Conservation (phyloP, 2,329 filamentous ascomycete species). For the Pseudogymnoascus sp. region DNA sequence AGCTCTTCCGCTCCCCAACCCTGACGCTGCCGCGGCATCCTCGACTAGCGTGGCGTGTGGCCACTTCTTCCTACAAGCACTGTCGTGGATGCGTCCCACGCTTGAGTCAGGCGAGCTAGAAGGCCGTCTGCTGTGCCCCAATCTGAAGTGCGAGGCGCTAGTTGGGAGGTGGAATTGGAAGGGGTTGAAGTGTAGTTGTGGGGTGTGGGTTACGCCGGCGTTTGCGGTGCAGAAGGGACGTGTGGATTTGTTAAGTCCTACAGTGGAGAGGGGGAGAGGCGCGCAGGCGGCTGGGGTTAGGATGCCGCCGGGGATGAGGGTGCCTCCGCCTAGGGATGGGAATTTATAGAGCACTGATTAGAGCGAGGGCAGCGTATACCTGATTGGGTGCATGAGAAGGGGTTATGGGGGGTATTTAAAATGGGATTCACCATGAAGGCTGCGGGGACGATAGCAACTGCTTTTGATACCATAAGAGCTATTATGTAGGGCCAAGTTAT, state of each 20-base stretch:
- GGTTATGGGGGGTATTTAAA: not conserved
- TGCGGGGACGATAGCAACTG: not conserved
- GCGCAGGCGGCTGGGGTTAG: constrained; percentile 37
- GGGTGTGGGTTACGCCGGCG: constrained; percentile 81
- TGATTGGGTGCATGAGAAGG: not conserved
- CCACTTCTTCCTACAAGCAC: constrained; percentile 83
- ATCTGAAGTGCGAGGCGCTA: constrained; percentile 65
- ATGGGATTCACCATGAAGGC: not conserved
- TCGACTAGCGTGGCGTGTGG: constrained; percentile 46
- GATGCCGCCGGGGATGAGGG: constrained; percentile 42
- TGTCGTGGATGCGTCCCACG: constrained; percentile 87
- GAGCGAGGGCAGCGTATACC: not conserved
- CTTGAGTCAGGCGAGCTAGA: constrained; percentile 75
- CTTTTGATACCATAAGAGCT: constrained; percentile 5
- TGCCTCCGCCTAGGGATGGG: not conserved
- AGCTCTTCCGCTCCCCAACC: constrained; percentile 16
- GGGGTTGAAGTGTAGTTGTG: constrained; percentile 85
- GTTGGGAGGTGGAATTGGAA: constrained; percentile 95
- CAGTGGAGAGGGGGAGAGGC: constrained; percentile 9
- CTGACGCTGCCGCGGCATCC: constrained; percentile 19
- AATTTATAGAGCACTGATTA: not conserved
- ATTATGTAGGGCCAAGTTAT: not conserved
- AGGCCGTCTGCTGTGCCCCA: constrained; percentile 77
- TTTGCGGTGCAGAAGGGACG: constrained; percentile 77
- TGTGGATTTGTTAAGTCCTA: constrained; percentile 47